phyloP scores from a whole-genome alignment of 257 asterid species.

The Misopates orontium region DNA sequence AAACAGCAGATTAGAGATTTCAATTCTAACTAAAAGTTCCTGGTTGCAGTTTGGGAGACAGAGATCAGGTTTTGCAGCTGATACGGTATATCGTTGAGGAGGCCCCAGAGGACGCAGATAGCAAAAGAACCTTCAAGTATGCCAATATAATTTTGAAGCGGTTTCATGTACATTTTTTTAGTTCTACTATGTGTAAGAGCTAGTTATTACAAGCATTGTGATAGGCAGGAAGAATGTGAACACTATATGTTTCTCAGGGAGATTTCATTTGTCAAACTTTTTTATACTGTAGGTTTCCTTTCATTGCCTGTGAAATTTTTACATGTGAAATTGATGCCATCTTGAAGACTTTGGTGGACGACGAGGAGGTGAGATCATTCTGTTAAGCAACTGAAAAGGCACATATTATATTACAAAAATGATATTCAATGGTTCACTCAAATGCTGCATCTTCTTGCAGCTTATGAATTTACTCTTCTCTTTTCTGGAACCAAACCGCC shows the following conservation, averaged over 20 bases:
- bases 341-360: conserved; percentile 91
- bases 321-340: conserved; percentile 98
- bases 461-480: conserved; percentile 93
- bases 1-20: conserved; percentile 20
- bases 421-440: conserved; percentile 26
- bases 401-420: conserved; percentile 20
- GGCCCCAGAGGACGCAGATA: conserved; percentile 86
- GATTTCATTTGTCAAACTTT: conserved; percentile 21
- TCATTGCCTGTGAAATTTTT: conserved; percentile 93
- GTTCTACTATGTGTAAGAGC: too few species aligned
- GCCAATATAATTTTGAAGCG: conserved; percentile 30
- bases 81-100: conserved; percentile 81
- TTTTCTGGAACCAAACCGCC: conserved; percentile 84
- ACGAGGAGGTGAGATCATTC: conserved; percentile 71
- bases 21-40: conserved; percentile 15
- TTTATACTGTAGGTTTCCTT: conserved; percentile 74
- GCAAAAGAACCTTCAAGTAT: conserved; percentile 83
- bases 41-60: conserved; percentile 81
- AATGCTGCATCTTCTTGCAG: conserved; percentile 48
- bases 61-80: conserved; percentile 86
- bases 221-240: neutral
- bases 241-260: conserved; percentile 16
- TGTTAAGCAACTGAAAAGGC: conserved; percentile 19
- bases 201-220: too few species aligned
- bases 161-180: too few species aligned